Conservation (phyloP, 768 basidiomycete species). For the Naganishia onofrii region DNA sequence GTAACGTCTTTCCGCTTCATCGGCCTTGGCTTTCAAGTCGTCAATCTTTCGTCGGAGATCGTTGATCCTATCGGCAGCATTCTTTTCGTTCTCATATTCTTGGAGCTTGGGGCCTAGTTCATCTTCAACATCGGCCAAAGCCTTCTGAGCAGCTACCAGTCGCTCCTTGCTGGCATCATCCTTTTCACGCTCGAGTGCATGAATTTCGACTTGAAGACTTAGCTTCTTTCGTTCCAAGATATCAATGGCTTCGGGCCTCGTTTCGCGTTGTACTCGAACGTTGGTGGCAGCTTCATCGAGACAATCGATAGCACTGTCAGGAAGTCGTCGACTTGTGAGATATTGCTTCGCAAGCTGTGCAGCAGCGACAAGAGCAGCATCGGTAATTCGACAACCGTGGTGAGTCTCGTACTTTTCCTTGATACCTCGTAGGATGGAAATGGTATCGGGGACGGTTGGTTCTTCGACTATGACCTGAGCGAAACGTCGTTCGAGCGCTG, state of each 20-base stretch:
- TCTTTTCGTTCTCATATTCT: constrained; percentile 83
- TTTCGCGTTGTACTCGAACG: constrained; percentile 82
- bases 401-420: constrained; percentile 85
- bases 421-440: constrained; percentile 90
- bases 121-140: constrained; percentile 79
- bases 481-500: constrained; percentile 84
- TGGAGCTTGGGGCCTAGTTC: constrained; percentile 76
- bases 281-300: constrained; percentile 89
- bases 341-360: constrained; percentile 92
- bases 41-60: constrained; percentile 76
- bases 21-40: constrained; percentile 83
- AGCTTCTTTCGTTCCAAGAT: constrained; percentile 81
- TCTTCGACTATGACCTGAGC: constrained; percentile 92
- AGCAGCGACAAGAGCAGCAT: constrained; percentile 81
- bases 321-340: constrained; percentile 57
- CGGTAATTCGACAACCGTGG: constrained; percentile 76
- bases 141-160: constrained; percentile 68
- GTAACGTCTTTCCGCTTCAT: constrained; percentile 84
- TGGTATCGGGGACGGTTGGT: constrained; percentile 80
- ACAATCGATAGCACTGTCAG: constrained; percentile 73
- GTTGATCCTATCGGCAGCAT: constrained; percentile 74
- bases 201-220: constrained; percentile 89
- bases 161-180: constrained; percentile 83
- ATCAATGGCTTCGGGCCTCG: constrained; percentile 89
- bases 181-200: constrained; percentile 89